Evolutionary conservation across 495 filamentous ascomycete genomes (phyloP).

Genomic region (Neurospora cerealis): DNA sequence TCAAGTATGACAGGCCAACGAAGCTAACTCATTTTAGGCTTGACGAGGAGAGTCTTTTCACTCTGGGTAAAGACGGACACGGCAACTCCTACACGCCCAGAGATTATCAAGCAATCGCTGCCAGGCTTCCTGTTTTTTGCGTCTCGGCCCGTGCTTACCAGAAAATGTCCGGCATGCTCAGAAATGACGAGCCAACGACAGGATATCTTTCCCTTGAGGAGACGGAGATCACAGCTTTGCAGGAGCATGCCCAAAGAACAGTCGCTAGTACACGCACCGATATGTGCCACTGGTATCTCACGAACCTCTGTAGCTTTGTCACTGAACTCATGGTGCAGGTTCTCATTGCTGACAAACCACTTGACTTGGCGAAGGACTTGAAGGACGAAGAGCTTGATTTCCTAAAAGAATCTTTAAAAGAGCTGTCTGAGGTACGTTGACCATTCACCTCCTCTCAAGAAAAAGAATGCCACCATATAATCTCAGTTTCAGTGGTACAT

Average conservation of each 20-base stretch:
- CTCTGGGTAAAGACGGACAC: slow-evolving; percentile 5
- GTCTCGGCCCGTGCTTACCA: slow-evolving; percentile 50
- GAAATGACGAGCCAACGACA: slow-evolving; percentile 16
- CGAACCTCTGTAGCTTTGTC: slow-evolving; percentile 37
- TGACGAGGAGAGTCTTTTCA: slow-evolving; percentile 8
- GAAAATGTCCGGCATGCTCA: slow-evolving; percentile 44
- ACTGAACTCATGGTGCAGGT: slow-evolving; percentile 45
- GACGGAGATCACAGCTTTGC: slow-evolving; percentile 43
- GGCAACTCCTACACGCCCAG: slow-evolving; percentile 10
- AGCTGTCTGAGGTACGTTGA: slow-evolving; percentile 15
- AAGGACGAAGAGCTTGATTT: slow-evolving; percentile 25
- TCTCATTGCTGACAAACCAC: slow-evolving; percentile 30
- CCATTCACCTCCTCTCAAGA: background rate
- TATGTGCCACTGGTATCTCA: slow-evolving; percentile 23
- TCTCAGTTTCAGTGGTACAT: background rate
- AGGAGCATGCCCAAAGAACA: slow-evolving; percentile 44
- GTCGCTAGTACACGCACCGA: slow-evolving; percentile 24
- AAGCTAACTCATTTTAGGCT: slow-evolving; percentile 13
- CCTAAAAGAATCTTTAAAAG: slow-evolving; percentile 25
- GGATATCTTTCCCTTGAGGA: slow-evolving; percentile 13
- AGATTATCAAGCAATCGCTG: slow-evolving; percentile 48
- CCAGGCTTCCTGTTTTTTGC: slow-evolving; percentile 49
- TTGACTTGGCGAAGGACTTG: slow-evolving; percentile 33
- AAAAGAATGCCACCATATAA: background rate
- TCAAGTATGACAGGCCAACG: background rate